A percentile compares a stretch with the other conserved stretches of the same genome.
These are phyloP conservation scores for Aspergillus niger DNA, from an alignment of 2,329 filamentous ascomycete species.

Conservation along the genomic window DNA sequence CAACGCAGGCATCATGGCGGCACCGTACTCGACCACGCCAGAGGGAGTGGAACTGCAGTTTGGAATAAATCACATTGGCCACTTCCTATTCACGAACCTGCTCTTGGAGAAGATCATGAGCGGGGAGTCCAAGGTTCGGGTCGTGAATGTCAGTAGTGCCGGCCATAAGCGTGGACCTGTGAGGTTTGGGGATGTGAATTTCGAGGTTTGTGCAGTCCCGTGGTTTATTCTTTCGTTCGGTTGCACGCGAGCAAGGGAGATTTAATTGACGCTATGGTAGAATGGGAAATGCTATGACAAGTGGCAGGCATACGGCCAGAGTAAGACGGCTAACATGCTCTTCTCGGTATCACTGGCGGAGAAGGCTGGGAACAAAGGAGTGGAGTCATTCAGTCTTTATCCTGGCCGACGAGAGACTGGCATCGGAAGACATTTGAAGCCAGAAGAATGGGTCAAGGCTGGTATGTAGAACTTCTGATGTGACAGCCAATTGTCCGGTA, in stretches of 20 bases:
- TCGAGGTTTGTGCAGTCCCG: not conserved
- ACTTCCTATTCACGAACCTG: slow-evolving; percentile 2
- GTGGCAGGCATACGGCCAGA: slow-evolving; percentile 11
- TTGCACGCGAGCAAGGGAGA: too few relatives aligned
- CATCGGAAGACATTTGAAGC: not conserved
- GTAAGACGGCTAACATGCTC: slow-evolving; percentile 8
- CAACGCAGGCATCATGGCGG: slow-evolving; percentile 2
- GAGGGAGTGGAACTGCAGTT: slow-evolving; percentile 10
- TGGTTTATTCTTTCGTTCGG: too few relatives aligned
- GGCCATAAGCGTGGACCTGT: not conserved
- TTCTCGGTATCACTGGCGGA: slow-evolving; percentile 4
- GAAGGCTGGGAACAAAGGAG: not conserved
- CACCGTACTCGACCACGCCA: not conserved
- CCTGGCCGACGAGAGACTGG: slow-evolving; percentile 3
- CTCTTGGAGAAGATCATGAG: not conserved
- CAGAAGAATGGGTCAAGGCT: slow-evolving; percentile 3
- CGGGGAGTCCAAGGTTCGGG: not conserved
- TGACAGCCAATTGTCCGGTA: too few relatives aligned
- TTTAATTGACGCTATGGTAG: not conserved
- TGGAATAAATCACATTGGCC: slow-evolving; percentile 4
- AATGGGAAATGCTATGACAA: slow-evolving; percentile 1
- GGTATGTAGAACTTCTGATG: not conserved
- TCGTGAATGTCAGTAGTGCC: slow-evolving; percentile 4
- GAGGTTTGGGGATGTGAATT: slow-evolving; percentile 3
- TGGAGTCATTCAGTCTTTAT: slow-evolving; percentile 6